Conservation (phyloP, 352 stramenopile genomes). For the Thalassiosira pacifica region DNA sequence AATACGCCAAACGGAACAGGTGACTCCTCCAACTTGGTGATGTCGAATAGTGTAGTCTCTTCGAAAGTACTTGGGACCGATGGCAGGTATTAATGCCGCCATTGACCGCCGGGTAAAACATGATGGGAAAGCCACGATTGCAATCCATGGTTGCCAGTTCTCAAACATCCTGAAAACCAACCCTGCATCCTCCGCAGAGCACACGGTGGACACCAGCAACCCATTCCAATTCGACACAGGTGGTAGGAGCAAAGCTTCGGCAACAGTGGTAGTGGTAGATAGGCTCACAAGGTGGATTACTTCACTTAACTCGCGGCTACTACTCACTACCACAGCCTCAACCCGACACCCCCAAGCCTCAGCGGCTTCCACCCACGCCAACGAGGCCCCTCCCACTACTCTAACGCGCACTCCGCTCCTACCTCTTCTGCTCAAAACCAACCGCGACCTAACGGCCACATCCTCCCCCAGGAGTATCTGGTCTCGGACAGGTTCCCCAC, state of each 20-base stretch:
- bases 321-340: background rate
- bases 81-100: background rate
- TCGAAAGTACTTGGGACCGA: background rate
- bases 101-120: background rate
- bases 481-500: background rate
- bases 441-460: background rate
- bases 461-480: slow-evolving; percentile 26
- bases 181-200: background rate
- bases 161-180: slow-evolving; percentile 4
- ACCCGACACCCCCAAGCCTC: background rate
- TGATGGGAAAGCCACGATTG: background rate
- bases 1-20: background rate
- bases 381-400: background rate
- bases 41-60: background rate
- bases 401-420: background rate
- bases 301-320: background rate
- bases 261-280: slow-evolving; percentile 1
- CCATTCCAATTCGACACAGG: slow-evolving; percentile 2
- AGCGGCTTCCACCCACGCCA: background rate
- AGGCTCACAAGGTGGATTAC: background rate
- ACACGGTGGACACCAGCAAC: background rate
- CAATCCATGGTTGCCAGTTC: background rate
- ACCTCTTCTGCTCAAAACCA: background rate
- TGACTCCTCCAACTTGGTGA: background rate
- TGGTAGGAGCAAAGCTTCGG: background rate